These are phyloP conservation scores for Neotropicomus parvogracilis DNA, from an alignment of 1,284 basidiomycete genomes.

Conservation along the genomic window DNA sequence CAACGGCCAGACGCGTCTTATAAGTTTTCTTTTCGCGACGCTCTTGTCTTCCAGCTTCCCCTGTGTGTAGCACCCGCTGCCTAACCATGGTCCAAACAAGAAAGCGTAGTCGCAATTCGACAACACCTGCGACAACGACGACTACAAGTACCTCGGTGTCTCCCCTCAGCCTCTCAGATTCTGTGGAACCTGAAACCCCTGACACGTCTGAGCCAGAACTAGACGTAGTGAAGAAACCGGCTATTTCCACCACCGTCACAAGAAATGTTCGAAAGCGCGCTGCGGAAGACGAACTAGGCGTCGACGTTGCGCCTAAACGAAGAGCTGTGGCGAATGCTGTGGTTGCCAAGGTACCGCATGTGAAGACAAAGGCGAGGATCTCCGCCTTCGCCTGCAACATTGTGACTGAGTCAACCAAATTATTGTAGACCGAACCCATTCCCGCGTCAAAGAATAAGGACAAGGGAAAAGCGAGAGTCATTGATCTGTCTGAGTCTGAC, in stretches of 20 bases:
- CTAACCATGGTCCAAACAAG: slow-evolving; percentile 23
- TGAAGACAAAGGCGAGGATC: slow-evolving; percentile 38
- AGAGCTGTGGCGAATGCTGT: slow-evolving; percentile 38
- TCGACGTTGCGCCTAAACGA: slow-evolving; percentile 38
- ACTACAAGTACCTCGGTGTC: slow-evolving; percentile 26
- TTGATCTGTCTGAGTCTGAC: slow-evolving; percentile 28
- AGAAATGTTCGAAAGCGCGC: slow-evolving; percentile 32
- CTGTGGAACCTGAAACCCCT: slow-evolving; percentile 39
- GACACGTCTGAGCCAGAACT: slow-evolving; percentile 40
- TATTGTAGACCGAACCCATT: slow-evolving; percentile 11
- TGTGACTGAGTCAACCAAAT: slow-evolving; percentile 12
- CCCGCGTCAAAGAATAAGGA: slow-evolving; percentile 34
- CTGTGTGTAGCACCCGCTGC: background rate
- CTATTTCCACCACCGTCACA: slow-evolving; percentile 2
- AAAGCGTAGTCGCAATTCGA: slow-evolving; percentile 12
- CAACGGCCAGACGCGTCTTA: slow-evolving; percentile 23
- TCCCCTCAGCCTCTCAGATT: slow-evolving; percentile 23
- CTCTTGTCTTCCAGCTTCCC: slow-evolving; percentile 11
- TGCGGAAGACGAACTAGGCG: slow-evolving; percentile 29
- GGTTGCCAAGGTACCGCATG: slow-evolving; percentile 47
- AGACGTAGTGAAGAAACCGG: slow-evolving; percentile 8
- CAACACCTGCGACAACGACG: slow-evolving; percentile 29
- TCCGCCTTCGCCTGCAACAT: background rate
- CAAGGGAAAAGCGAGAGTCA: slow-evolving; percentile 38
- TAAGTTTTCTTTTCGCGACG: slow-evolving; percentile 19